Evolutionary conservation across 371 early-diverging fungal species (phyloP).

Genomic region (Massospora cicadina): DNA sequence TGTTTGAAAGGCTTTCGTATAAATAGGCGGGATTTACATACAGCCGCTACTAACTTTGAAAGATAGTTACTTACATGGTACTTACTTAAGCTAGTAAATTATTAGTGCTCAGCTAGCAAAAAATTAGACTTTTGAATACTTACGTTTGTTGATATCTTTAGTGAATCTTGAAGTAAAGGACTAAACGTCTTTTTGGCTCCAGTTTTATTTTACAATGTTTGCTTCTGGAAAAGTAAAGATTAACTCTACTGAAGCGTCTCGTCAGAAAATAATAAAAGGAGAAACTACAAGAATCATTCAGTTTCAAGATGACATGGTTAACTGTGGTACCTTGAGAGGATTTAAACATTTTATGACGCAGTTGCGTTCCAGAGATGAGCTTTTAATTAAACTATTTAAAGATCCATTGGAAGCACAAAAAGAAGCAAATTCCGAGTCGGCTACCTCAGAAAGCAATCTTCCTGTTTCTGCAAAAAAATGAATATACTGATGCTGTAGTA

Average conservation of each 20-base stretch:
- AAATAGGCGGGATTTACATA: too few species aligned
- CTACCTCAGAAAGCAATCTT: not conserved
- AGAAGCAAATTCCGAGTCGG: not conserved
- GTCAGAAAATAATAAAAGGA: not conserved
- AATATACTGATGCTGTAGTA: not conserved
- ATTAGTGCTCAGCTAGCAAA: too few species aligned
- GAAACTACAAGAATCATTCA: not conserved
- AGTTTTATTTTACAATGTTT: not conserved
- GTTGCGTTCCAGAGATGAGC: not conserved
- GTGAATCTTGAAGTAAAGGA: not conserved
- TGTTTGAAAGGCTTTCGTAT: too few species aligned
- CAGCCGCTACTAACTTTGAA: too few species aligned
- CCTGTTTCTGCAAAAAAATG: too few species aligned
- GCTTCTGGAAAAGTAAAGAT: not conserved
- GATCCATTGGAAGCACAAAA: not conserved
- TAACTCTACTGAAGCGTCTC: not conserved
- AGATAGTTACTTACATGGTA: too few species aligned
- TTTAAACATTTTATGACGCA: not conserved
- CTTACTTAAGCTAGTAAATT: too few species aligned
- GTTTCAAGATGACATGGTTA: constrained; percentile 5
- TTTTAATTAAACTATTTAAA: not conserved
- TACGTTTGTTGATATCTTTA: not conserved
- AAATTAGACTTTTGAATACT: not conserved
- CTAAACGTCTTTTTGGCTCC: not conserved
- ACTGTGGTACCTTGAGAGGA: not conserved